Conservation (phyloP, 2,329 filamentous ascomycete species). For the Thielaviopsis punctulata region DNA sequence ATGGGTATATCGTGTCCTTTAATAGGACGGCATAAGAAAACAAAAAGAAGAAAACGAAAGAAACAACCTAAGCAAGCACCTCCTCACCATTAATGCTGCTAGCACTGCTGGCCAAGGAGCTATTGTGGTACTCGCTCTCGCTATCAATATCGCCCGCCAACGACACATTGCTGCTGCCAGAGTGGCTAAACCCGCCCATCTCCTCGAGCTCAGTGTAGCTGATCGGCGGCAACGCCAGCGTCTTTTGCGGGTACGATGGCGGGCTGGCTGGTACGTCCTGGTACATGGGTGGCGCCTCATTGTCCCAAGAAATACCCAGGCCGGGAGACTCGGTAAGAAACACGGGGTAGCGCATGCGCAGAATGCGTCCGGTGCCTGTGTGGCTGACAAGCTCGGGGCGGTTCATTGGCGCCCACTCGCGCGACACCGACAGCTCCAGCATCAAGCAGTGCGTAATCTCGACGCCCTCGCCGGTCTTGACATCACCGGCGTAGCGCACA, state of each 20-base stretch:
- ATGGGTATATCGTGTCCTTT: background rate
- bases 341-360: conserved; percentile 81
- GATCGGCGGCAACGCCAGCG: conserved; percentile 1
- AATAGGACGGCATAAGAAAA: background rate
- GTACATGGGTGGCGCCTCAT: conserved; percentile 86
- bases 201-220: conserved; percentile 10
- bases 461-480: conserved; percentile 56
- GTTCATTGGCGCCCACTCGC: conserved; percentile 66
- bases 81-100: conserved; percentile 9
- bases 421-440: conserved; percentile 83
- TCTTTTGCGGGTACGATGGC: conserved; percentile 40
- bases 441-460: conserved; percentile 72
- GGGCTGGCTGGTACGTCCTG: conserved; percentile 81
- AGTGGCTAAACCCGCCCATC: conserved; percentile 3
- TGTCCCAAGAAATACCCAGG: conserved; percentile 89
- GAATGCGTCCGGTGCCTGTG: conserved; percentile 75
- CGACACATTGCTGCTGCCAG: background rate
- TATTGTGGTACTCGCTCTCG: background rate
- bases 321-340: conserved; percentile 69
- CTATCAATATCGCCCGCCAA: background rate
- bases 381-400: conserved; percentile 55
- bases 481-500: conserved; percentile 55
- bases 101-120: conserved; percentile 4
- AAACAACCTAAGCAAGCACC: background rate
- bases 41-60: background rate